These are phyloP conservation scores for Beta corolliflora DNA, from an alignment of 179 eudicot genomes.

Conservation along the genomic window DNA sequence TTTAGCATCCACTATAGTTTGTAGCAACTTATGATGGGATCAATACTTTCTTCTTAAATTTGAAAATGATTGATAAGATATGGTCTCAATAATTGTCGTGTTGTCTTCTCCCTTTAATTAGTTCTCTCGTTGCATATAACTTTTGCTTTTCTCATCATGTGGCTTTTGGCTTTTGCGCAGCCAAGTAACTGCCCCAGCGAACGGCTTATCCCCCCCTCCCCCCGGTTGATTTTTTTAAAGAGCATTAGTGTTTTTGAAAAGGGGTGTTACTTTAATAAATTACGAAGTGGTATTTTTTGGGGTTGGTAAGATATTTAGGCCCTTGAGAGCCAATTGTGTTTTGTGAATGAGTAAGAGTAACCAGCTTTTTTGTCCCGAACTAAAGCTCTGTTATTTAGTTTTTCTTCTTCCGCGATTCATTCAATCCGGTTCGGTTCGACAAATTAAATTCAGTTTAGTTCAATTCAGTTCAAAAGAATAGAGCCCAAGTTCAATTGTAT, in stretches of 20 bases:
- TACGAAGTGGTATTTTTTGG: too few relatives aligned
- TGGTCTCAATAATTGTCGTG: conserved; percentile 30
- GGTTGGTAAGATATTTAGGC: background rate
- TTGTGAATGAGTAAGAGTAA: too few relatives aligned
- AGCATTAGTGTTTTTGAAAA: background rate
- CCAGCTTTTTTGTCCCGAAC: too few relatives aligned
- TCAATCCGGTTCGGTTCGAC: too few relatives aligned
- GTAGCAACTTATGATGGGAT: background rate
- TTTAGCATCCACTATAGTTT: background rate
- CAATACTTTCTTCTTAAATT: conserved; percentile 18
- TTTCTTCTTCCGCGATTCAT: too few relatives aligned
- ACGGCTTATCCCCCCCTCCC: background rate
- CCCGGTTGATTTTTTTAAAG: background rate
- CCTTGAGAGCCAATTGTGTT: background rate
- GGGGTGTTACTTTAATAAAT: background rate
- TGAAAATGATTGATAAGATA: conserved; percentile 33
- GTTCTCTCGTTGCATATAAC: conserved; percentile 1
- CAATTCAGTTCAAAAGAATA: too few relatives aligned
- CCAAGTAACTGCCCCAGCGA: conserved; percentile 26
- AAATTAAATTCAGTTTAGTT: too few relatives aligned
- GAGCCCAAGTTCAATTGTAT: too few relatives aligned
- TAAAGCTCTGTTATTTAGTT: too few relatives aligned
- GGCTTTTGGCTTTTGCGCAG: conserved; percentile 38
- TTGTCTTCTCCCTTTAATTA: background rate
- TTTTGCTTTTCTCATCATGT: conserved; percentile 39